Conservation (phyloP, 2,329 filamentous ascomycete genomes). For the Penicillium sp. region DNA sequence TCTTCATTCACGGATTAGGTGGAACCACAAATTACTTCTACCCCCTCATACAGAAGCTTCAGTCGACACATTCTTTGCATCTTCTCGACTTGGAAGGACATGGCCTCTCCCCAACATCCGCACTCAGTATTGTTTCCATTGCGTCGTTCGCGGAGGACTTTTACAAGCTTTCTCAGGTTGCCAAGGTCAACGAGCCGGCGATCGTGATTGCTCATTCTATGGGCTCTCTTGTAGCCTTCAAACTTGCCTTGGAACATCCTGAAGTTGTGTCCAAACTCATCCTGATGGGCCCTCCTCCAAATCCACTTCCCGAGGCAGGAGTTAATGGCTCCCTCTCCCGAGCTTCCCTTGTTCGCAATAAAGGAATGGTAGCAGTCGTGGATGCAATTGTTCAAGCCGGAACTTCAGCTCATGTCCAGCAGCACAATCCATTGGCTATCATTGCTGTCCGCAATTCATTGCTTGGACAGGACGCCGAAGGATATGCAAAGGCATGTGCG, state of each 20-base stretch:
- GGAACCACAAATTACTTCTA: background rate
- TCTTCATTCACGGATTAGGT: background rate
- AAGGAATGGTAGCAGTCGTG: background rate
- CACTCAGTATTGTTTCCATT: constrained; percentile 18
- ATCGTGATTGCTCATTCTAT: background rate
- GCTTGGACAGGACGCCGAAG: constrained; percentile 52
- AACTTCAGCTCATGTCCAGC: background rate
- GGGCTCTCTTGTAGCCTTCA: background rate
- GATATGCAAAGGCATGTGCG: constrained; percentile 56
- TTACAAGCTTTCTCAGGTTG: background rate
- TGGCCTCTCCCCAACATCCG: constrained; percentile 54
- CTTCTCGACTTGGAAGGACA: constrained; percentile 60
- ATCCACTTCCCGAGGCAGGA: background rate
- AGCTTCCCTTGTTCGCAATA: background rate
- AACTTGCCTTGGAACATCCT: background rate
- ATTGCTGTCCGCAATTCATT: constrained; percentile 44
- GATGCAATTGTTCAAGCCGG: background rate
- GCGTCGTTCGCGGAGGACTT: background rate
- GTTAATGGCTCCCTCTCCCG: background rate
- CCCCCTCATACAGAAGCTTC: constrained; percentile 41
- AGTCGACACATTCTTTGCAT: constrained; percentile 37
- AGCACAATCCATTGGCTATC: background rate
- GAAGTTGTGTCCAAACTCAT: background rate
- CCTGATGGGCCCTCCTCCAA: background rate
- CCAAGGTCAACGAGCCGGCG: background rate